A percentile compares a stretch with the other conserved stretches of the same genome.
These are phyloP conservation scores for Schizonepeta tenuifolia DNA, from an alignment of 257 asterid species.

Conservation along the genomic window DNA sequence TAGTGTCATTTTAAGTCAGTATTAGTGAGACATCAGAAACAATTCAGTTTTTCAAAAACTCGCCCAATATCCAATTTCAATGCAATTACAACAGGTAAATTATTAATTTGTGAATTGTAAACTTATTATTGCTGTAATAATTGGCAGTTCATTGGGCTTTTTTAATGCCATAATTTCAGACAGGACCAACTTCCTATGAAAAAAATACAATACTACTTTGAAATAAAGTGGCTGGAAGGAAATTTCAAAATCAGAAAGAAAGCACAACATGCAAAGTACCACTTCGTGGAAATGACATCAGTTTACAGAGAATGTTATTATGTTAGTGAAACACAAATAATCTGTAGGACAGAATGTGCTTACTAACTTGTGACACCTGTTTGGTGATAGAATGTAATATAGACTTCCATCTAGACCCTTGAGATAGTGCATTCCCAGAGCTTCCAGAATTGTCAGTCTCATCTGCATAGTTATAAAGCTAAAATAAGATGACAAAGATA, in stretches of 20 bases:
- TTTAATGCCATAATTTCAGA: neutral
- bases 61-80: slow-evolving; percentile 13
- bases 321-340: slow-evolving; percentile 23
- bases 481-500: slow-evolving; percentile 21
- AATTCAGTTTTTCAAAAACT: slow-evolving; percentile 3
- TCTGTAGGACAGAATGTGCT: slow-evolving; percentile 30
- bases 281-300: slow-evolving; percentile 16
- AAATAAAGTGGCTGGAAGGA: slow-evolving; percentile 7
- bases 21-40: slow-evolving; percentile 2
- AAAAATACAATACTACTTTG: neutral
- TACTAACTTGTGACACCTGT: slow-evolving; percentile 94
- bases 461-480: slow-evolving; percentile 46
- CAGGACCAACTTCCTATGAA: slow-evolving; percentile 3
- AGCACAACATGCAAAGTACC: slow-evolving; percentile 3
- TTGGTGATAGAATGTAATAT: slow-evolving; percentile 72
- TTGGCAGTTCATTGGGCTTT: neutral
- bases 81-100: neutral
- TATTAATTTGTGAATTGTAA: neutral
- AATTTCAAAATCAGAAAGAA: slow-evolving; percentile 20
- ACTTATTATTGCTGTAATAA: neutral
- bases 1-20: neutral
- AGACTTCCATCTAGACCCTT: slow-evolving; percentile 84
- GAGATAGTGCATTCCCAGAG: slow-evolving; percentile 55
- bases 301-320: slow-evolving; percentile 21
- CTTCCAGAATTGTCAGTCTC: slow-evolving; percentile 54